Conservation (phyloP, 192 early-diverging fungal genomes). For the Podila epicladia region DNA sequence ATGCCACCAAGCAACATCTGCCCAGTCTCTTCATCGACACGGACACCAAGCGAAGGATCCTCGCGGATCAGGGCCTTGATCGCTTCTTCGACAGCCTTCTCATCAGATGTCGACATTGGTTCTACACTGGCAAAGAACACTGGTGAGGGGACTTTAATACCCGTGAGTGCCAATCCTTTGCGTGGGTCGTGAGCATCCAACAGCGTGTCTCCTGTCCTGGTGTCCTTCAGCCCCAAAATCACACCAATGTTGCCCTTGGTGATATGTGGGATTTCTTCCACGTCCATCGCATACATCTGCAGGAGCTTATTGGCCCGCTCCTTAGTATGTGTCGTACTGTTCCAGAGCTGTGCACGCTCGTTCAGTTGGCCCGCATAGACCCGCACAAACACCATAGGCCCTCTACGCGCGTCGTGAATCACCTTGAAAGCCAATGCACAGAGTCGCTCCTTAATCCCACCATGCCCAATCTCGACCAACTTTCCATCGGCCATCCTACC, state of each 20-base stretch:
- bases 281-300: constrained; percentile 92
- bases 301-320: constrained; percentile 87
- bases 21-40: constrained; percentile 83
- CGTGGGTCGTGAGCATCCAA: constrained; percentile 65
- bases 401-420: constrained; percentile 83
- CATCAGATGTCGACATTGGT: constrained; percentile 80
- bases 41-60: constrained; percentile 86
- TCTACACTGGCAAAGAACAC: constrained; percentile 87
- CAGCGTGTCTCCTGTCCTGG: constrained; percentile 88
- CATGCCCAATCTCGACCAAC: constrained; percentile 40
- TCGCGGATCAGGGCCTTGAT: constrained; percentile 81
- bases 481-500: constrained; percentile 63
- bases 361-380: constrained; percentile 85
- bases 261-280: constrained; percentile 82
- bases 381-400: constrained; percentile 90
- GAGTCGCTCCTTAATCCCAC: constrained; percentile 65
- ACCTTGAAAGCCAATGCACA: constrained; percentile 97
- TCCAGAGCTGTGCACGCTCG: constrained; percentile 74
- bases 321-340: constrained; percentile 69
- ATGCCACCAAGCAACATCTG: constrained; percentile 91
- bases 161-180: constrained; percentile 67
- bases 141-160: constrained; percentile 84
- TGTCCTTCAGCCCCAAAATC: constrained; percentile 83
- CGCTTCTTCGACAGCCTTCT: constrained; percentile 75
- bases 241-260: constrained; percentile 87